A percentile compares a stretch with the other conserved stretches of the same genome.
These are phyloP conservation scores for Ceratobasidium sp. DNA, from an alignment of 1,284 basidiomycete species.

Conservation along the genomic window DNA sequence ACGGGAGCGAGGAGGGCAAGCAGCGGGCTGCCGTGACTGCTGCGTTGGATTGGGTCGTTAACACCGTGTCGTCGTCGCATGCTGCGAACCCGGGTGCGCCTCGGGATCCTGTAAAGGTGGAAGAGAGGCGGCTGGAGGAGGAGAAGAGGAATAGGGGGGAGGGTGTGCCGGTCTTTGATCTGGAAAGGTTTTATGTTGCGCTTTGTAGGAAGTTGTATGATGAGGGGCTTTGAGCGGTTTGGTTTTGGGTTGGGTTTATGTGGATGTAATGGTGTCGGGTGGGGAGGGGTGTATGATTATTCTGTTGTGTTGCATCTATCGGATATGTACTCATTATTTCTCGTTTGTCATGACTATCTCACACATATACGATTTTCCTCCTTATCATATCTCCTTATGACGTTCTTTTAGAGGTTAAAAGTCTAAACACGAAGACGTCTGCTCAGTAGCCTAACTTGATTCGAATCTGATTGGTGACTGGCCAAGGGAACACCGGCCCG, in stretches of 20 bases:
- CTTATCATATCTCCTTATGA: no score
- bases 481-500: no score
- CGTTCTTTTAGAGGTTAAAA: no score
- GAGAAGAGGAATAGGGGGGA: slow-evolving; percentile 9
- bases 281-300: neutral
- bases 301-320: neutral
- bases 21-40: slow-evolving; percentile 26
- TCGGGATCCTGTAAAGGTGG: slow-evolving; percentile 11
- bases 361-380: no score
- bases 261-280: neutral
- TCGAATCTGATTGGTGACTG: no score
- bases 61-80: slow-evolving; percentile 26
- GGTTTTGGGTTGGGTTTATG: neutral
- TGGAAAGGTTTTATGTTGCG: slow-evolving; percentile 52
- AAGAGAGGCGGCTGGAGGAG: neutral
- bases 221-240: slow-evolving; percentile 50
- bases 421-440: no score
- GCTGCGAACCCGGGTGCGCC: slow-evolving; percentile 37
- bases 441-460: no score
- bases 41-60: slow-evolving; percentile 36
- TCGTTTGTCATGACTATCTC: no score
- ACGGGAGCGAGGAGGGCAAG: neutral
- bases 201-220: slow-evolving; percentile 53
- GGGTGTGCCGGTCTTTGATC: slow-evolving; percentile 46
- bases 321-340: neutral